phyloP scores from a whole-genome alignment of 495 filamentous ascomycete genomes.

The Aspergillus ostianus region DNA sequence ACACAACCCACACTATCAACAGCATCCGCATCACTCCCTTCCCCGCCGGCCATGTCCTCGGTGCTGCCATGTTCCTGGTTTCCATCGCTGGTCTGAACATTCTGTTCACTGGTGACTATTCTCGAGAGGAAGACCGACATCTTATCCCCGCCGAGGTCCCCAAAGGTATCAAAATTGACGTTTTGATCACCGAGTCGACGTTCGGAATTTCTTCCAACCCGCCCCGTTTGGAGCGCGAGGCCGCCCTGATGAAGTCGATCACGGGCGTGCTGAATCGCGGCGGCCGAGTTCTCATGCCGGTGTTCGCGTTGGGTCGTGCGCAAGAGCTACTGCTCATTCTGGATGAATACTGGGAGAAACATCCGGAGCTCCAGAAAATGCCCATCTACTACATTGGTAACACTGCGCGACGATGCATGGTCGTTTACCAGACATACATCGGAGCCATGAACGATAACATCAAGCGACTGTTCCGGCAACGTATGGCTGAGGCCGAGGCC shows the following conservation, averaged over 20 bases:
- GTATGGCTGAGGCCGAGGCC: conserved; percentile 82
- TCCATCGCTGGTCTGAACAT: conserved; percentile 95
- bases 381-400: conserved; percentile 98
- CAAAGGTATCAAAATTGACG: conserved; percentile 80
- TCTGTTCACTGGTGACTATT: conserved; percentile 96
- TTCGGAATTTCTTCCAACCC: conserved; percentile 92
- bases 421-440: conserved; percentile 97
- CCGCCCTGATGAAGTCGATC: conserved; percentile 90
- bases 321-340: conserved; percentile 93
- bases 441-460: conserved; percentile 99
- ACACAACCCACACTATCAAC: conserved; percentile 94
- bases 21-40: conserved; percentile 96
- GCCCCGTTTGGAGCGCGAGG: conserved; percentile 84
- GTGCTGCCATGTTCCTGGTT: conserved; percentile 97
- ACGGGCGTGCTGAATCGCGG: conserved; percentile 86
- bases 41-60: conserved; percentile 93
- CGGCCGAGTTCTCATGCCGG: conserved; percentile 89
- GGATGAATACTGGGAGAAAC: conserved; percentile 93
- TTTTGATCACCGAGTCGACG: conserved; percentile 95
- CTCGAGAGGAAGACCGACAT: conserved; percentile 90
- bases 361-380: conserved; percentile 78
- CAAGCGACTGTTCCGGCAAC: conserved; percentile 80
- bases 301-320: conserved; percentile 89
- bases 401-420: conserved; percentile 93
- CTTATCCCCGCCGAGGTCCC: conserved; percentile 88